A percentile compares a stretch with the other conserved stretches of the same genome.
phyloP scores from a whole-genome alignment of 169 alveolate species.

The Eimeria acervulina region DNA sequence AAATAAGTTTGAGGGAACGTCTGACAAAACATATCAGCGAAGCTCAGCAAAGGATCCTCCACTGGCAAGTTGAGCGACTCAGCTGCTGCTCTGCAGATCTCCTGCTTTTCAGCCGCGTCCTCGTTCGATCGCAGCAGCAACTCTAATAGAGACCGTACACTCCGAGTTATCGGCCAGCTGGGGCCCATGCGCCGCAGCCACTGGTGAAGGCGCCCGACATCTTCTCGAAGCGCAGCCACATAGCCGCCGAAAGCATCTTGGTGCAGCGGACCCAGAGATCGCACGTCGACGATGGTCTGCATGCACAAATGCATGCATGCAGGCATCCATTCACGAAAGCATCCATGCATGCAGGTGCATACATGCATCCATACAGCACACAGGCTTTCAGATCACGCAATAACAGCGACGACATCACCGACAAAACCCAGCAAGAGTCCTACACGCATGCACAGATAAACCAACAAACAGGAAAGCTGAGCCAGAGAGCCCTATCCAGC shows the following conservation, averaged over 20 bases:
- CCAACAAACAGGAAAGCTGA: not conserved
- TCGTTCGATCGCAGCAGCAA: conserved; percentile 8
- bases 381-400: no score
- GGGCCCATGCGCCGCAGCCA: conserved; percentile 58
- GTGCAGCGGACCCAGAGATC: conserved; percentile 55
- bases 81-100: conserved; percentile 4
- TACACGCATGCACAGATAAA: no score
- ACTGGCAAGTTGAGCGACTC: not conserved
- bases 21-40: conserved; percentile 20
- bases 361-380: no score
- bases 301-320: not conserved
- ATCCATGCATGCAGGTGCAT: no score
- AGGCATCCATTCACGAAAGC: not conserved
- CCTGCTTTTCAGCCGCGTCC: conserved; percentile 2
- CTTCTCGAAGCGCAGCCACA: conserved; percentile 38
- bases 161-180: conserved; percentile 39
- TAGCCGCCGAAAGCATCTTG: conserved; percentile 38
- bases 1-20: conserved; percentile 35
- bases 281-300: not conserved
- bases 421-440: no score
- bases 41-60: conserved; percentile 24
- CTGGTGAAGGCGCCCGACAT: conserved; percentile 8
- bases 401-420: no score
- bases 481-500: not conserved
- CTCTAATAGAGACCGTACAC: not conserved